Conservation (phyloP, 495 filamentous ascomycete species). For the Aspergillus steynii region DNA sequence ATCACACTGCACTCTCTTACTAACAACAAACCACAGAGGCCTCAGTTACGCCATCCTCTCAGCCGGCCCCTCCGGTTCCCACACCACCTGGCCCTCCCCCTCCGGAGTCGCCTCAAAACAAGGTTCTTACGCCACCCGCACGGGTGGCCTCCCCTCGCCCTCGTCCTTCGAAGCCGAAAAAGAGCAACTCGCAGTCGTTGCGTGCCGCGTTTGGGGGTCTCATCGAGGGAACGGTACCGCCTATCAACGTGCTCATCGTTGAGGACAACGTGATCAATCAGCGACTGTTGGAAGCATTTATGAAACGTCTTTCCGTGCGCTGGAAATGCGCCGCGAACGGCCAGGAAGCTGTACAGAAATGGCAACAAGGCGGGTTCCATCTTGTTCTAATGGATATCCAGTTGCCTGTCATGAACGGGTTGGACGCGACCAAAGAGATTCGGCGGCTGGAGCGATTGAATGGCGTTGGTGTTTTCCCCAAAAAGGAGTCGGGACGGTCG, state of each 20-base stretch:
- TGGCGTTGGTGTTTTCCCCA: slow-evolving; percentile 81
- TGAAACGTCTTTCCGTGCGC: slow-evolving; percentile 95
- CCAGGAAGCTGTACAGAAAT: slow-evolving; percentile 87
- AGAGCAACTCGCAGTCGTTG: slow-evolving; percentile 26
- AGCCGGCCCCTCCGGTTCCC: slow-evolving; percentile 34
- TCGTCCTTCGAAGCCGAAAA: slow-evolving; percentile 47
- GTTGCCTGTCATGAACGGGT: slow-evolving; percentile 91
- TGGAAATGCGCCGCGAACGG: slow-evolving; percentile 97
- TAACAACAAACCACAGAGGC: slow-evolving; percentile 31
- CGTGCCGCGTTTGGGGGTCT: slow-evolving; percentile 57
- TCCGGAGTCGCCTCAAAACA: slow-evolving; percentile 38
- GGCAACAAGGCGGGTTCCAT: slow-evolving; percentile 93
- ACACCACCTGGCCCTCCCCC: slow-evolving; percentile 38
- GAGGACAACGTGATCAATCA: slow-evolving; percentile 99
- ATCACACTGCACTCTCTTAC: background rate
- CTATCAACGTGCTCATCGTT: slow-evolving; percentile 96
- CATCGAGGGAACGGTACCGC: slow-evolving; percentile 82
- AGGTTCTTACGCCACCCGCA: slow-evolving; percentile 37
- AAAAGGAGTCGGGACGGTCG: slow-evolving; percentile 44
- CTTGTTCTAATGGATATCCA: slow-evolving; percentile 99
- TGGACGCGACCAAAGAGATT: slow-evolving; percentile 97
- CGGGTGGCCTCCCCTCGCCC: slow-evolving; percentile 42
- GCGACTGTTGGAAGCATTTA: slow-evolving; percentile 88
- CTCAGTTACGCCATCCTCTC: slow-evolving; percentile 25
- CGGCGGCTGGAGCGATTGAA: slow-evolving; percentile 85